A percentile compares a stretch with the other conserved stretches of the same genome.
phyloP scores from a whole-genome alignment of 179 eudicot species.

The Carnegiea gigantea region DNA sequence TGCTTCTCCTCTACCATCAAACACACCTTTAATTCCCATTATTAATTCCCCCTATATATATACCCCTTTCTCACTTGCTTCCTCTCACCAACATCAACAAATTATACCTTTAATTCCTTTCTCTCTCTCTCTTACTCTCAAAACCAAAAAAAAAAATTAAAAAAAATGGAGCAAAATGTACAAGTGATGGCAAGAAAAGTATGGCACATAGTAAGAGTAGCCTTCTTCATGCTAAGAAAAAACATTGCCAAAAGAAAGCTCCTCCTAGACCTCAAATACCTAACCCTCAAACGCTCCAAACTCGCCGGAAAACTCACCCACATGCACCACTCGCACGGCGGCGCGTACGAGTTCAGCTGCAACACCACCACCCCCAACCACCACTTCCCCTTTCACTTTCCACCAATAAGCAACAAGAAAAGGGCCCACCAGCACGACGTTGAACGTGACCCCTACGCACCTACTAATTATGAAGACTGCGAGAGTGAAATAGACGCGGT shows the following conservation, averaged over 20 bases:
- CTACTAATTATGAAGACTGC: background rate
- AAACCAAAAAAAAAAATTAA: background rate
- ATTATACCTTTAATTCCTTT: background rate
- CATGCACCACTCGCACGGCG: constrained; percentile 18
- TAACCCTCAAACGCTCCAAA: constrained; percentile 41
- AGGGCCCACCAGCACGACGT: background rate
- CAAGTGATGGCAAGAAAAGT: constrained; percentile 38
- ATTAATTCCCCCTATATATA: constrained; percentile 11
- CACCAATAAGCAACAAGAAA: constrained; percentile 10
- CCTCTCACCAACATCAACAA: constrained; percentile 23
- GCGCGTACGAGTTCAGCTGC: constrained; percentile 52
- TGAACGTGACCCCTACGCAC: background rate
- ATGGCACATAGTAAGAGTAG: constrained; percentile 45
- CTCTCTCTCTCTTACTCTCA: background rate
- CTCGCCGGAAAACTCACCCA: constrained; percentile 30
- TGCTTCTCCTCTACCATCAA: background rate
- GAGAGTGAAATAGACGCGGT: constrained; percentile 31
- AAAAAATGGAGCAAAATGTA: constrained; percentile 36
- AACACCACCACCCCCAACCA: constrained; percentile 42
- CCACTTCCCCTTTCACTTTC: constrained; percentile 24
- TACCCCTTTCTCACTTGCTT: background rate
- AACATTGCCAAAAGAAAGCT: constrained; percentile 43
- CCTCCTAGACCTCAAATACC: constrained; percentile 38
- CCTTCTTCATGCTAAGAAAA: constrained; percentile 37
- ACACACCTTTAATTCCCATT: background rate